Conservation (phyloP, 306 rosid genomes). For the Erythrophleum fordii region DNA sequence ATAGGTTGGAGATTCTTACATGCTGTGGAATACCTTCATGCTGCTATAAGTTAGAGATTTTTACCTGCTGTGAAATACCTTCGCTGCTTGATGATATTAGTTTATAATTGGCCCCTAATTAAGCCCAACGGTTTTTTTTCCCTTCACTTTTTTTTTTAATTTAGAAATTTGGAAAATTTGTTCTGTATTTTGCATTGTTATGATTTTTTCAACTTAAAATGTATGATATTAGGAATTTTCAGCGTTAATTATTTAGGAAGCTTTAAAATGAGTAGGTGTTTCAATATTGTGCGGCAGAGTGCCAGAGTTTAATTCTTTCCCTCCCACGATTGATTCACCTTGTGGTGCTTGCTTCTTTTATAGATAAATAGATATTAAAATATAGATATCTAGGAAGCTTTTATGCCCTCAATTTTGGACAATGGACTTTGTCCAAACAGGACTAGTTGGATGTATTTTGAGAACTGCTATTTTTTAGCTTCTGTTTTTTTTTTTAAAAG, state of each 20-base stretch:
- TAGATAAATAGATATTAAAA: not conserved
- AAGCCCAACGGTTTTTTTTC: not conserved
- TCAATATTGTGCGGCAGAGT: not conserved
- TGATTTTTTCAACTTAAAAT: not conserved
- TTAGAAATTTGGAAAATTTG: too few species aligned
- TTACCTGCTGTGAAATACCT: not conserved
- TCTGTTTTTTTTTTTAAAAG: not conserved
- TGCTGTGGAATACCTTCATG: not conserved
- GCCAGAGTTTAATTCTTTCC: too few species aligned
- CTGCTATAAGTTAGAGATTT: not conserved
- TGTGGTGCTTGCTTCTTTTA: not conserved
- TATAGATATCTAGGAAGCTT: not conserved
- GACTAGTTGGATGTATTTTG: not conserved
- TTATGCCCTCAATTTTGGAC: not conserved
- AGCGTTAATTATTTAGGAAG: too few species aligned
- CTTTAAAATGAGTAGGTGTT: not conserved
- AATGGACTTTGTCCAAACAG: not conserved
- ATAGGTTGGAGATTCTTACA: not conserved
- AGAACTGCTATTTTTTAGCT: not conserved
- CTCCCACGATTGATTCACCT: not conserved
- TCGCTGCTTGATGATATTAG: not conserved
- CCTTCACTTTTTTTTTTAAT: not conserved
- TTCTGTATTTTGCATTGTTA: not conserved
- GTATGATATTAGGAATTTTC: not conserved
- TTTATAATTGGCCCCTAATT: not conserved